Percentiles rank a stretch among this genome's conserved stretches.
Conservation (phyloP, 257 asterid species). For the Scutellaria barbata region DNA sequence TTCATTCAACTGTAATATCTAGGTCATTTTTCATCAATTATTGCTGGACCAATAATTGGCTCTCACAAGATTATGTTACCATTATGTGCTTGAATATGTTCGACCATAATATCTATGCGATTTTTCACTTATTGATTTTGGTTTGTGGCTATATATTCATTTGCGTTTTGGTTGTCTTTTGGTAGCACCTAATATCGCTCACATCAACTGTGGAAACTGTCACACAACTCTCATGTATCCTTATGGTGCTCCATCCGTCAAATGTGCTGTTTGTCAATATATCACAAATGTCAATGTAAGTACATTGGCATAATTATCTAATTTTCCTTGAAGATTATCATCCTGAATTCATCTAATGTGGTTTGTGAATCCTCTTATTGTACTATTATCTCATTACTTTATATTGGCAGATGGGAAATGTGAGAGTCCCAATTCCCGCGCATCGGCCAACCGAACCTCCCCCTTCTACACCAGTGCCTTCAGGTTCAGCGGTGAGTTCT, state of each 20-base stretch:
- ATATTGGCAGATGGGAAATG: constrained; percentile 59
- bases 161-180: constrained; percentile 33
- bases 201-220: constrained; percentile 67
- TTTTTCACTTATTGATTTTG: constrained; percentile 6
- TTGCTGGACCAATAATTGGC: background rate
- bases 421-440: constrained; percentile 63
- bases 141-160: constrained; percentile 22
- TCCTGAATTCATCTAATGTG: constrained; percentile 17
- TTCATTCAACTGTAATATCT: constrained; percentile 2
- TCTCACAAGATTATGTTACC: constrained; percentile 16
- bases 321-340: constrained; percentile 16
- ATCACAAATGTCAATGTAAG: constrained; percentile 63
- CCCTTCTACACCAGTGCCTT: constrained; percentile 49
- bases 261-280: constrained; percentile 63
- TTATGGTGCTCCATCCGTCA: constrained; percentile 64
- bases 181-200: constrained; percentile 53
- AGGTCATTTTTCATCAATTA: constrained; percentile 1
- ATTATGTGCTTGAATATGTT: constrained; percentile 3
- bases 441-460: constrained; percentile 55
- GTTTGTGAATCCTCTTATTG: constrained; percentile 24
- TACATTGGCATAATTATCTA: constrained; percentile 18
- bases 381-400: constrained; percentile 5
- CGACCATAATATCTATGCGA: constrained; percentile 1
- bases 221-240: constrained; percentile 65
- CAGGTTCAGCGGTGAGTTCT: constrained; percentile 57